Base-by-base conservation (phyloP, 331 rosid genomes). In the Rhamnella rubrinervis region DNA sequence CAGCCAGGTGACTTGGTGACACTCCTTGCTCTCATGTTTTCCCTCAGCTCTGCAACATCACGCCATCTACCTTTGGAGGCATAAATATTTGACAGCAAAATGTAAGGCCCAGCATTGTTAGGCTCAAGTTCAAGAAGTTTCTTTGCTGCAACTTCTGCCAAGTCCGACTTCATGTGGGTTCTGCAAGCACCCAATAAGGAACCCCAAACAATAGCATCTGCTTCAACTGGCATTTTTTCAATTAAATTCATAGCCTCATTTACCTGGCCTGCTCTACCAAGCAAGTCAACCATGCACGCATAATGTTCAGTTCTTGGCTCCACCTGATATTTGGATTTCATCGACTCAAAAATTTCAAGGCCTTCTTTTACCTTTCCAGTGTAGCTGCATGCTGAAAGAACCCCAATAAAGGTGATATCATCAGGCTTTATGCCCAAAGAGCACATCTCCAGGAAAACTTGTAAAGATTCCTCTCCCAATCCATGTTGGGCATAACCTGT, bases 1-100 rank as follows among this genome's bases (percentile, higher is more conserved):
- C 86, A 86, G 20, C 95, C 98, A 39, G 95, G 98, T 49, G 90
- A 87, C 77, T 87, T 92, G 77, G 82, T 74, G 59, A 89, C 84
- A 31, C 85, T 81, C 63, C 82, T 84, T 46, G 71, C 71, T 67
- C 89, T 81, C 85, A 87, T 81, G 66, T 58, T 82, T 63, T 65
- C 53, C 78, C 96, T 69, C 62, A 87, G 56, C 59, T 67, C 82
- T 52, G 85, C 86, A 57, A 86, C 92, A 59, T 87, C 92, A 18
- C 35, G 25, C 96, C 96, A 89, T 73, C 87, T 84, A 67, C 91
- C 91, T 77, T 61, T 83, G 58, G 88, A 66, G n/a, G 98, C 93
- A 85, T 88, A 89, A 57, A 92, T 74, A 78, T 89, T 71, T 38
- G 98, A 92, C 41, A 92, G 84, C 81, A 92, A 82, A 65, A 88